Base-by-base conservation (phyloP, 192 early-diverging fungal species). In the Borealophlyctis nickersoniae region DNA sequence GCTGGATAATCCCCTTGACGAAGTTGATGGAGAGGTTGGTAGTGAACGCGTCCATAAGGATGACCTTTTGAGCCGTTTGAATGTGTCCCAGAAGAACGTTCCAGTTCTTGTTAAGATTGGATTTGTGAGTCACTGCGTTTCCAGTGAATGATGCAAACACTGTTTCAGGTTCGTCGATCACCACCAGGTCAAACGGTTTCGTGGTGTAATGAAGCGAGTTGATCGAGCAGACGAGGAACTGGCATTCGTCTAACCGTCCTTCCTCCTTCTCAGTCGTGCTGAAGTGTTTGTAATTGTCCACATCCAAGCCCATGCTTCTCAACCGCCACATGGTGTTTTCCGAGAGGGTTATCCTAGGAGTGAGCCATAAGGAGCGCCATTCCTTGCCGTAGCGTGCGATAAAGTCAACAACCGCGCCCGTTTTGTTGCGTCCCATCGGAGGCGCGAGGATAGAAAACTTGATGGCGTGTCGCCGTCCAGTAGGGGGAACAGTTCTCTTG, bases 21-120 rank as follows among this genome's bases (percentile, higher is more conserved):
- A 63, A 54, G 51, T 63, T 63, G 27, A 22, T 29, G 7, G 65
- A 50, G 22, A 30, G 2, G 27, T 30, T 58, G 3, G 35, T 59
- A 11, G 56, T 58, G 36, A 66, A 50, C 5, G 65, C 65, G 28
- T 66, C 65, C 65, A 66, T 66, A 4, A 66, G 2, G 31, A 66
- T 32, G 56, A 66, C 65, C 34, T 66, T 66, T 2, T n/a, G 3
- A 3, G 65, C 56, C 4, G 31, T 50, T 19, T 66, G 13, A 13
- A 66, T 19, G 7, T 28, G 23, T 5, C 9, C 31, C 2, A 49
- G 4, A 5, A 57, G 39, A 19, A 28, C 34, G 11, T 4, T 23
- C 65, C 65, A 66, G 32, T 66, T 66, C 2, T 2, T 9, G 22
- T 3, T 51, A 19, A 66, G 14, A 32, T 59, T 4, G 24, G 5